Evolutionary conservation across 352 stramenopile species (phyloP), one percentile per base, ranked within the genome.

Genomic region (Phytopythium cucurbitacearum): DNA sequence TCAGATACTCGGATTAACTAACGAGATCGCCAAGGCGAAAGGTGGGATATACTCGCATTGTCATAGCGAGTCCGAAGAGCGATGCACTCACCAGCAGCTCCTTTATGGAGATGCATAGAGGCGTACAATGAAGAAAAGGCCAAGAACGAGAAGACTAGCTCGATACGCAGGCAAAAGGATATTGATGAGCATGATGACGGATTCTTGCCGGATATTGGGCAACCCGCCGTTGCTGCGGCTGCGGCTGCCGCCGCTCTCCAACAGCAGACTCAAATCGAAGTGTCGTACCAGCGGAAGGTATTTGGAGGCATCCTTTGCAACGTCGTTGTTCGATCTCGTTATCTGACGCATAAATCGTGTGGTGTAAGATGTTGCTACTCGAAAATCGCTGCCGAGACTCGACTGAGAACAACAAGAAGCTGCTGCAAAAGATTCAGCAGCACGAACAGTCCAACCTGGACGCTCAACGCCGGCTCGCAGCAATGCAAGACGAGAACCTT

Each of bases 371-470:
- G 6, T 32, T 87, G 21, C 73, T 71, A 13, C 59, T 88, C n/a
- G 73, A 87, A 44, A 87, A 79, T 41, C 65, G 71, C 3, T 84
- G 67, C 35, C 68, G 73, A 37, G 76, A 88, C 42, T 53, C 85
- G 48, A 64, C 71, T 47, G 73, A 80, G 16, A 90, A 88, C 57
- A 88, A 85, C 65, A 87, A 85, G 45, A 78, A 73, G n/a, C 64
- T 90, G 2, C 43, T 90, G n/a, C 39, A 35, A 3, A 84, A 75
- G 56, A 88, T 90, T 34, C 65, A 88, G 44, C 70, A 81, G 34
- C 58, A 87, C 11, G 74, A 88, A 57, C 77, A 80, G 10, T 65
- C 53, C 0, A 66, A 88, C 39, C 62, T 53, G 3, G 71, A 88
- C 50, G 57, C 63, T n/a, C 60, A 71, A 3, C 35, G 47, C 0